phyloP scores from a whole-genome alignment of 768 basidiomycete species.

The Mycena albidolilacea region DNA sequence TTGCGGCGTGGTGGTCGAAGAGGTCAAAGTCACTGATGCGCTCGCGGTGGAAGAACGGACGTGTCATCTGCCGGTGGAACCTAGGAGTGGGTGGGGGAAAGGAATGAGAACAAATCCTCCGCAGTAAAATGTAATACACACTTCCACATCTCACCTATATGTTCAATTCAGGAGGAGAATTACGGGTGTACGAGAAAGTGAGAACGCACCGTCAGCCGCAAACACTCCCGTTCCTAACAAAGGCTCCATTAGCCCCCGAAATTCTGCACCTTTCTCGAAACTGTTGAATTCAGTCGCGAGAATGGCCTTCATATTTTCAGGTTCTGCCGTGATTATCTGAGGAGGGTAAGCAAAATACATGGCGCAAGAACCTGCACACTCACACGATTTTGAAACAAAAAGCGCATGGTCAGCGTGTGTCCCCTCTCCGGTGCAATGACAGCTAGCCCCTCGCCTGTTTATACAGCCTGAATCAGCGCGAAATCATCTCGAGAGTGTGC shows the following conservation, averaged over 20 bases:
- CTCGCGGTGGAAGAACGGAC: slow-evolving; percentile 79
- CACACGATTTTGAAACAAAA: slow-evolving; percentile 31
- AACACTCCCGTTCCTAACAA: slow-evolving; percentile 73
- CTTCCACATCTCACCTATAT: slow-evolving; percentile 72
- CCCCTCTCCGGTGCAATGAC: not conserved
- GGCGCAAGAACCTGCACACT: not conserved
- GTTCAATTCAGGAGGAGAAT: not conserved
- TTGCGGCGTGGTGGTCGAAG: slow-evolving; percentile 69
- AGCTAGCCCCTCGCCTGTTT: slow-evolving; percentile 9
- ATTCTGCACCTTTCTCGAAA: slow-evolving; percentile 59
- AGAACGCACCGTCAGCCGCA: slow-evolving; percentile 65
- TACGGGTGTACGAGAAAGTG: not conserved
- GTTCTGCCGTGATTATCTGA: slow-evolving; percentile 61
- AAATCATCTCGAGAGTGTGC: no score
- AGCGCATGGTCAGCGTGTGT: slow-evolving; percentile 21
- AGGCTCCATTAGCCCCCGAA: slow-evolving; percentile 39
- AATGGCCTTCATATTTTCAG: slow-evolving; percentile 64
- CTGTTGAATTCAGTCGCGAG: slow-evolving; percentile 63
- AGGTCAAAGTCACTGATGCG: slow-evolving; percentile 74
- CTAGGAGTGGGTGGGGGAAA: slow-evolving; percentile 44
- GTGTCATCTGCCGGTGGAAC: slow-evolving; percentile 76
- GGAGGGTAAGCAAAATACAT: not conserved
- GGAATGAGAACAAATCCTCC: not conserved
- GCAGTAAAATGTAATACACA: slow-evolving; percentile 44
- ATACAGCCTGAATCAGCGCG: not conserved